Evolutionary conservation across 768 basidiomycete species (phyloP), one percentile per base, ranked within the genome.

Genomic region (Xerocomellus amylosporus): DNA sequence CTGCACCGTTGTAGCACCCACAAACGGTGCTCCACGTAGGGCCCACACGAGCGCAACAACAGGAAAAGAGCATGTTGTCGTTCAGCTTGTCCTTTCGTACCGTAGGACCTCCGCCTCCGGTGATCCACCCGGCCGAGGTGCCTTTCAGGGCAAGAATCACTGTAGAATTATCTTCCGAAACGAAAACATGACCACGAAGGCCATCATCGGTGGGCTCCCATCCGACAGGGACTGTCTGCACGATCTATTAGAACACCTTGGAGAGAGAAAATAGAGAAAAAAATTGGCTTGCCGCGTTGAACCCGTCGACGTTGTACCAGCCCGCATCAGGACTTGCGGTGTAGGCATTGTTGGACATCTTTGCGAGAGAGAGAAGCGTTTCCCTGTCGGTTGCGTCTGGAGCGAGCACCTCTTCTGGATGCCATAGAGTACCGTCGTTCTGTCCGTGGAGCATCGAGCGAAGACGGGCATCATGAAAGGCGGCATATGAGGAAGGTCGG

Each of bases 1-100:
- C 82, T 14, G 79, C 74, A 2, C 90, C 83, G 8, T 84, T 75
- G 65, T 87, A 88, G 71, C 96, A 98, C 46, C 82, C 87, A 67
- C 96, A 98, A 1, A 97, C 96, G 0, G 96, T 79, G 19, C 82
- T 84, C 96, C 96, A 98, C 0, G 91, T 91, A 49, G 93, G 90
- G 33, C 90, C 92, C n/a, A 98, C 90, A 8, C 89, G 80, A 2
- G 93, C 95, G 64, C 96, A 98, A 70, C 96, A 98, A 71, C 96
- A 98, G 5, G 92, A 88, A 74, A 96, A 96, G 33, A 98, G 74
- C n/a, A 95, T 74, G 65, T 96, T 98, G 64, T 98, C 95, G 72
- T 98, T 98, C 54, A 87, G 71, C 73, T 94, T 96, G 75, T 98
- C 96, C 71, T 89, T 97, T 64, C 78, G 80, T 38, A 83, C 79